A percentile compares a stretch with the other conserved stretches of the same genome.
Conservation (phyloP, 257 asterid species). For the Capsicum baccatum region DNA sequence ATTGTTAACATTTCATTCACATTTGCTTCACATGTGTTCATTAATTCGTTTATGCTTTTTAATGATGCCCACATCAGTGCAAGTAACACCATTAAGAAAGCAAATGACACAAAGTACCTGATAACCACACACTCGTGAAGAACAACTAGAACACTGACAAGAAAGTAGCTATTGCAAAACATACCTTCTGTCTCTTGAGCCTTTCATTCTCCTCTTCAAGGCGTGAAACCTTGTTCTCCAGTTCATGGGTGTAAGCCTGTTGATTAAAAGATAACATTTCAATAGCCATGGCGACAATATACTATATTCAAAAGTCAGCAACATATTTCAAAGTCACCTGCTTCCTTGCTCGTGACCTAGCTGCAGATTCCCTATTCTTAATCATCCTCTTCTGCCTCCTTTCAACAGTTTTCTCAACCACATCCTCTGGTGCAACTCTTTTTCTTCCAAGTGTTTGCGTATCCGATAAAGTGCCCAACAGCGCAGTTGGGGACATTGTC, state of each 20-base stretch:
- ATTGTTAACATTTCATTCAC: constrained; percentile 11
- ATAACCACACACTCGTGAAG: not conserved
- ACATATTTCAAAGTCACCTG: constrained; percentile 51
- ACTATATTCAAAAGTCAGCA: not conserved
- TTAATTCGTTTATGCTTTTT: not conserved
- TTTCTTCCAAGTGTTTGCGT: constrained; percentile 71
- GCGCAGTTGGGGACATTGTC: constrained; percentile 57
- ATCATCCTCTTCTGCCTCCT: constrained; percentile 98
- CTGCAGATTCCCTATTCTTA: constrained; percentile 95
- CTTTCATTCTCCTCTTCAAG: constrained; percentile 91
- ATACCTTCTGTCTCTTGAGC: constrained; percentile 81
- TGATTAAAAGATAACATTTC: constrained; percentile 30
- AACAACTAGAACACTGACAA: not conserved
- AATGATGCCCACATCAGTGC: constrained; percentile 3
- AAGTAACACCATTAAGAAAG: constrained; percentile 6
- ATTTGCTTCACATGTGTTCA: not conserved
- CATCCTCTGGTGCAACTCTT: constrained; percentile 78
- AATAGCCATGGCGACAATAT: not conserved
- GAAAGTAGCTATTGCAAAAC: constrained; percentile 28
- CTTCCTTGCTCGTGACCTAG: constrained; percentile 93
- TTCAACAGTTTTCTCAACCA: constrained; percentile 77
- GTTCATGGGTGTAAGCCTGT: constrained; percentile 95
- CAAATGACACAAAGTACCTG: constrained; percentile 7
- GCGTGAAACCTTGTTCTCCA: constrained; percentile 88
- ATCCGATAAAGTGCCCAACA: constrained; percentile 72